phyloP scores from a whole-genome alignment of 2,329 filamentous ascomycete species.

The Hypomyces perniciosus region DNA sequence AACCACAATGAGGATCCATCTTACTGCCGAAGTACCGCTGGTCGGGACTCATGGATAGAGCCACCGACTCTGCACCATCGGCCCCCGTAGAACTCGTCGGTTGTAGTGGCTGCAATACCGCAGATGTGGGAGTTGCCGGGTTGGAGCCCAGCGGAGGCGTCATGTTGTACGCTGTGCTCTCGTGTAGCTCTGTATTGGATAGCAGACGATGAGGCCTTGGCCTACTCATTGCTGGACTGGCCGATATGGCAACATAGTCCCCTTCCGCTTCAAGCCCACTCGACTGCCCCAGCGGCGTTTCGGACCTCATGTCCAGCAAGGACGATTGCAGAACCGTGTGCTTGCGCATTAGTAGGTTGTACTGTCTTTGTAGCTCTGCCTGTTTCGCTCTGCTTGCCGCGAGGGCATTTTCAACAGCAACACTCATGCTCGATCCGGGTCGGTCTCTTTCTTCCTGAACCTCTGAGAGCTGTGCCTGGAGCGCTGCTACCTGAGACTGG shows the following conservation, averaged over 20 bases:
- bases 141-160: slow-evolving; percentile 36
- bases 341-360: slow-evolving; percentile 43
- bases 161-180: slow-evolving; percentile 37
- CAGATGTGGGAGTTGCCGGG: slow-evolving; percentile 21
- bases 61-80: slow-evolving; percentile 24
- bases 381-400: slow-evolving; percentile 49
- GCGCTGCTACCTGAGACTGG: slow-evolving; percentile 40
- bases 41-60: slow-evolving; percentile 30
- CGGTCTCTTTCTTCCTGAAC: slow-evolving; percentile 24
- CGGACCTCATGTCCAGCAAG: slow-evolving; percentile 41
- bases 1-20: slow-evolving; percentile 15
- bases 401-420: slow-evolving; percentile 39
- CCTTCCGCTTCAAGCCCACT: slow-evolving; percentile 22
- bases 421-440: slow-evolving; percentile 25
- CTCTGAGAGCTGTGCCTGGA: slow-evolving; percentile 41
- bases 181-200: slow-evolving; percentile 39
- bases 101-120: slow-evolving; percentile 25
- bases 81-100: slow-evolving; percentile 33
- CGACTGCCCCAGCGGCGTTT: slow-evolving; percentile 19
- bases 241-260: slow-evolving; percentile 32
- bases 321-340: slow-evolving; percentile 47
- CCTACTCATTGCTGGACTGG: slow-evolving; percentile 33
- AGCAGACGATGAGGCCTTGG: slow-evolving; percentile 34
- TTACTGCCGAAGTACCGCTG: slow-evolving; percentile 42
- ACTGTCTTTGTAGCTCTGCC: slow-evolving; percentile 47